Evolutionary conservation across 2,329 filamentous ascomycete species (phyloP).

Genomic region (Alternaria rosae): DNA sequence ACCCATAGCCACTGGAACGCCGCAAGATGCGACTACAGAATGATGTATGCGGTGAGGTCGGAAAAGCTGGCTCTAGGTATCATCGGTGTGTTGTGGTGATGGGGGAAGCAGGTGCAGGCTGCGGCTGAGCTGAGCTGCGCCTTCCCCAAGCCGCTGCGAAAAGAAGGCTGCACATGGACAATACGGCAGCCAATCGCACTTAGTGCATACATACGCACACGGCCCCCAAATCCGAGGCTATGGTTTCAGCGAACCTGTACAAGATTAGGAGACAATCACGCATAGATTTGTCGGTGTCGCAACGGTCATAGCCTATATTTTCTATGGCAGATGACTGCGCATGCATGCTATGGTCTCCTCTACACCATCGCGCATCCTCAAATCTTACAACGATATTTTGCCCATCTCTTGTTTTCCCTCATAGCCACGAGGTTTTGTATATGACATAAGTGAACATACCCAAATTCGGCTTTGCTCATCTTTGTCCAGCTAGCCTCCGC

Average conservation of each 20-base stretch:
- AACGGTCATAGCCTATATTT: neutral
- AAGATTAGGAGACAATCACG: neutral
- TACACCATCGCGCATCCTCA: neutral
- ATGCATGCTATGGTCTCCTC: neutral
- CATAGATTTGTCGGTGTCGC: conserved; percentile 1
- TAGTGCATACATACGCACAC: neutral
- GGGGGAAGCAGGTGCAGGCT: neutral
- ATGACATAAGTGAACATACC: neutral
- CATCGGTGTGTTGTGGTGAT: neutral
- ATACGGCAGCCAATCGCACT: neutral
- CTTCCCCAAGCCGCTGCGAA: neutral
- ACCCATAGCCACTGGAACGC: neutral
- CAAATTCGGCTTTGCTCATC: conserved; percentile 50
- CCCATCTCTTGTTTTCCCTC: neutral
- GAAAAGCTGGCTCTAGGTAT: neutral
- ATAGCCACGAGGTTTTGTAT: neutral
- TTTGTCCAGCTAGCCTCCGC: conserved; percentile 76
- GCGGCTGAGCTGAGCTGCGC: neutral
- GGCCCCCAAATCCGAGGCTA: neutral
- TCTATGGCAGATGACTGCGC: neutral
- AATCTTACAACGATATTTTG: neutral
- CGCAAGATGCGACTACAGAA: neutral
- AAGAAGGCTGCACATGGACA: neutral
- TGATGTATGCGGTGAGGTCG: neutral
- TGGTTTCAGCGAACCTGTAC: neutral